These are phyloP conservation scores for Oryza meridionalis DNA, from an alignment of 176 grass and related monocot species.

Conservation along the genomic window DNA sequence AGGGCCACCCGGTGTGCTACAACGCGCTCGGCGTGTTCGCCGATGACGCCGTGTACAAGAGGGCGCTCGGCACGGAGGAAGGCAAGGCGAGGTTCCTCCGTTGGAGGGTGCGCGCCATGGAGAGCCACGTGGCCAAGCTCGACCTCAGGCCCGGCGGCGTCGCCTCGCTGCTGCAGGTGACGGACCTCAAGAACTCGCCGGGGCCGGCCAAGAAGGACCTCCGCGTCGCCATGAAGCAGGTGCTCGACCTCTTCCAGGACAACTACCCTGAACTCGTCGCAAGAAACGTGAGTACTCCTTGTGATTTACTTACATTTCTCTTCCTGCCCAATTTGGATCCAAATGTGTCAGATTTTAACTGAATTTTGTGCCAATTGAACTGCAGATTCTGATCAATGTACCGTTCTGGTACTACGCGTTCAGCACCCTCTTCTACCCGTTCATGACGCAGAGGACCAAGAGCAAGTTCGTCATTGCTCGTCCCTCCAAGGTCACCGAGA, in stretches of 20 bases:
- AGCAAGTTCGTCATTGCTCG: slow-evolving; percentile 91
- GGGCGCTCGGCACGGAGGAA: slow-evolving; percentile 68
- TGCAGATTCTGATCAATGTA: slow-evolving; percentile 95
- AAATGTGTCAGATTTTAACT: slow-evolving; percentile 4
- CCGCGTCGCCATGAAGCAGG: slow-evolving; percentile 72
- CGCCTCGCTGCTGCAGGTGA: slow-evolving; percentile 84
- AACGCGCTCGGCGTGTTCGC: slow-evolving; percentile 71
- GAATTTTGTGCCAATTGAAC: not conserved
- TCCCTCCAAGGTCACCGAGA: slow-evolving; percentile 76
- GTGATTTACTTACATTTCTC: not conserved
- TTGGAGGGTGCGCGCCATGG: slow-evolving; percentile 90
- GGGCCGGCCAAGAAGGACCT: slow-evolving; percentile 83
- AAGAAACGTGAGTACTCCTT: slow-evolving; percentile 66
- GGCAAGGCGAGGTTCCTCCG: slow-evolving; percentile 71
- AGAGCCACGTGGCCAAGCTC: slow-evolving; percentile 68
- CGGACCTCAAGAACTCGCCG: slow-evolving; percentile 68
- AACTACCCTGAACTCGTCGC: slow-evolving; percentile 97
- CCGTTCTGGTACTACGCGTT: slow-evolving; percentile 97
- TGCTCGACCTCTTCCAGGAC: slow-evolving; percentile 89
- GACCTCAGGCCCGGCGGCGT: slow-evolving; percentile 71
- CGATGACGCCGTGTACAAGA: slow-evolving; percentile 58
- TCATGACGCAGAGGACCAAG: slow-evolving; percentile 95
- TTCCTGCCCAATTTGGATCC: not conserved
- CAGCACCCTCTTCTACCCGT: slow-evolving; percentile 81
- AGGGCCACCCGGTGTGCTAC: slow-evolving; percentile 97